Base-by-base conservation (phyloP, 2,329 filamentous ascomycete genomes). In the Apiospora aurea region DNA sequence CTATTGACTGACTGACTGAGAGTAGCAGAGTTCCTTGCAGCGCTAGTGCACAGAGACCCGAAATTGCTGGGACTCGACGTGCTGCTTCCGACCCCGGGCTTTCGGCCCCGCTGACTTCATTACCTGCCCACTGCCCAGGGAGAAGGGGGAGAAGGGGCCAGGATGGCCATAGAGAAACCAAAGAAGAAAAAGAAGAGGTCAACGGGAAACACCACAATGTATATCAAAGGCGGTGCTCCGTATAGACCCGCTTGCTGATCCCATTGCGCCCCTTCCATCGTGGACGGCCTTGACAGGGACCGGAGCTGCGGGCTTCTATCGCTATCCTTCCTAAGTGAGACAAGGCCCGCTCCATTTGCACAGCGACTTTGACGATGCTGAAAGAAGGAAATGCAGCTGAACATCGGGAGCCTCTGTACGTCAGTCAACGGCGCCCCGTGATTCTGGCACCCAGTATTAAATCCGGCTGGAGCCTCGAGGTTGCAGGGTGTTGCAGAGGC, bases 21-120 rank as follows among this genome's bases (percentile, higher is more conserved):
- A 26, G 24, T 53, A 29, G 49, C n/a, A 51, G 51, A 7, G 57
- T 41, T 64, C 57, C 57, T 41, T 64, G 57, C 57, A 64, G 57
- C 57, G 21, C 34, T 64, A 64, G 57, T 29, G 18, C 10, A 41
- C 57, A 41, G 29, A 64, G 57, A 41, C 57, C 57, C 57, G 57
- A 64, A 64, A 64, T 64, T 64, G 57, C 57, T 64, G 57, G 57
- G 57, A 64, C 21, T 64, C 10, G 13, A 41, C 18, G 4, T 64
- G 57, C 34, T 64, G 34, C 57, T 64, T 64, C 34, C 34, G 41
- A n/a, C 57, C 57, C 57, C 57, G 34, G 57, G 57, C 57, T 64
- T 41, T n/a, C 34, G 57, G 57, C 57, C 57, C 57, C 57, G 57
- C 57, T 64, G 57, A 41, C 57, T 64, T 64, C 57, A 64, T 64